Evolutionary conservation across 176 grass and related monocot genomes (phyloP).

Genomic region (Oryza glumipatula): DNA sequence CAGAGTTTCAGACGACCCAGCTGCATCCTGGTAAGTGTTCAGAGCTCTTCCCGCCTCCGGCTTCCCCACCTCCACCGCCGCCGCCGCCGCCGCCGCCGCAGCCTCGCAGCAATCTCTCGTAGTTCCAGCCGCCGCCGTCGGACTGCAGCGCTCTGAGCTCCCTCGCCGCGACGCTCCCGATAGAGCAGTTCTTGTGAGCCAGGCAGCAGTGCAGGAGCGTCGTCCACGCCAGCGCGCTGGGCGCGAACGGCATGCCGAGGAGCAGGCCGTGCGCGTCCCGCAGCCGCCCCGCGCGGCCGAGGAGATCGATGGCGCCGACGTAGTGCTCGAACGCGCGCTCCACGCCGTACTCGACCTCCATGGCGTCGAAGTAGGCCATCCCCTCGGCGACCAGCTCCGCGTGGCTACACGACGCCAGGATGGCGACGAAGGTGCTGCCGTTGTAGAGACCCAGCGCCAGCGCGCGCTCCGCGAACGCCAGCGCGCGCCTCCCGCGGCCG

Average conservation of each 20-base stretch:
- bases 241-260: constrained; percentile 33
- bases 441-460: constrained; percentile 44
- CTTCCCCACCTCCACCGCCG: not conserved
- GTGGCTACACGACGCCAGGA: constrained; percentile 59
- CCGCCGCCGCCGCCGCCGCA: not conserved
- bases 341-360: constrained; percentile 46
- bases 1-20: constrained; percentile 38
- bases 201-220: constrained; percentile 63
- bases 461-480: constrained; percentile 36
- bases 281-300: constrained; percentile 55
- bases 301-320: constrained; percentile 50
- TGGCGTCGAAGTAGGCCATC: constrained; percentile 53
- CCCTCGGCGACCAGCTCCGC: constrained; percentile 46
- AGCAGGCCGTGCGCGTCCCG: constrained; percentile 50
- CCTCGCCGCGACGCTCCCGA: constrained; percentile 39
- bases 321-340: constrained; percentile 50
- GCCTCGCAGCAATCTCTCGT: constrained; percentile 34
- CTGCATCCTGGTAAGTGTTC: constrained; percentile 32
- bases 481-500: constrained; percentile 39
- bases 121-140: not conserved
- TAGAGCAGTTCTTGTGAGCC: constrained; percentile 25
- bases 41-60: not conserved
- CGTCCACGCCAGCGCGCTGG: constrained; percentile 47
- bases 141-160: constrained; percentile 45
- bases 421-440: constrained; percentile 55